These are phyloP conservation scores for Pseudogymnoascus sp. DNA, from an alignment of 2,329 filamentous ascomycete species.

Conservation along the genomic window DNA sequence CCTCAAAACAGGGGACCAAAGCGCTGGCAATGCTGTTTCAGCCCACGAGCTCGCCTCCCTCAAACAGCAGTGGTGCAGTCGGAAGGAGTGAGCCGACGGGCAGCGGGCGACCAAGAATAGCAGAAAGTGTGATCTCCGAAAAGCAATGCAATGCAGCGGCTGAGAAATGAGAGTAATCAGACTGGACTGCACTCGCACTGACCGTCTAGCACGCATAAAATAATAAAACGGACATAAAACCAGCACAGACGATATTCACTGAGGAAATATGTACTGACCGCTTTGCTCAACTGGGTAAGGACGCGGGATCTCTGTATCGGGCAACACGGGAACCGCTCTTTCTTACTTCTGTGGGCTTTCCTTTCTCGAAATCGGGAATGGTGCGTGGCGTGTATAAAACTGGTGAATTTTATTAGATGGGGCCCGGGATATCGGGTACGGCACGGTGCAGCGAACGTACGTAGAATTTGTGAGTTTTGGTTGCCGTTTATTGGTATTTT, in stretches of 20 bases:
- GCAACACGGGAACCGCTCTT: not conserved
- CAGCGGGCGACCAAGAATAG: not conserved
- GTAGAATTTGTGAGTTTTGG: no score
- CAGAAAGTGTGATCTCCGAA: no score
- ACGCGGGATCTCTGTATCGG: not conserved
- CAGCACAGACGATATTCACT: not conserved
- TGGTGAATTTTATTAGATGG: no score
- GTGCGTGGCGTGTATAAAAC: not conserved
- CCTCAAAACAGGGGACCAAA: not conserved
- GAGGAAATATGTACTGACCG: not conserved
- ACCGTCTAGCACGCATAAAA: not conserved
- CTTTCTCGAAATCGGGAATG: not conserved
- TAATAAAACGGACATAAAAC: not conserved
- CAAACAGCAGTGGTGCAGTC: not conserved
- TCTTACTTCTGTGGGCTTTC: not conserved
- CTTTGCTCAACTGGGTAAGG: not conserved
- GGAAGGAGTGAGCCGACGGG: not conserved
- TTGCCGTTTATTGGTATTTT: no score
- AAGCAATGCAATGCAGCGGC: not conserved
- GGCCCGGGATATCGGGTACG: not conserved
- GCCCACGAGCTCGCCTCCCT: not conserved
- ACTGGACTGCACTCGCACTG: no score
- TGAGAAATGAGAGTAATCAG: no score
- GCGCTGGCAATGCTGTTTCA: not conserved
- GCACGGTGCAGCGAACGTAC: no score